Conservation (phyloP, 495 filamentous ascomycete species). For the Aspergillus asperescens region DNA sequence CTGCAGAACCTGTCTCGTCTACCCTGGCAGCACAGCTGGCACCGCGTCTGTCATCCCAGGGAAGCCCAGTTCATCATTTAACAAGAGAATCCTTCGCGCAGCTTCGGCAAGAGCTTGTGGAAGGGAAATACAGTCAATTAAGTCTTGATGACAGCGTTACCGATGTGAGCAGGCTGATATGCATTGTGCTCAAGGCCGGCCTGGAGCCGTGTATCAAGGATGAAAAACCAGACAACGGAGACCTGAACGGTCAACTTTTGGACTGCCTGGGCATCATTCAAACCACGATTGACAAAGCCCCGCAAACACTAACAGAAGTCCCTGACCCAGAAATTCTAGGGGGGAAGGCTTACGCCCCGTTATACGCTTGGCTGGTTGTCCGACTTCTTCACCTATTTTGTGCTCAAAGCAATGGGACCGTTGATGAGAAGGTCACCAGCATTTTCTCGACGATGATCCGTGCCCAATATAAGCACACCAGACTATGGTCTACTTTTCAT, state of each 20-base stretch:
- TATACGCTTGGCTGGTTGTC: constrained; percentile 72
- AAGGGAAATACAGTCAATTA: constrained; percentile 36
- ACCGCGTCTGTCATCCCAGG: constrained; percentile 40
- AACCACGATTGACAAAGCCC: constrained; percentile 66
- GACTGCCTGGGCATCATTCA: constrained; percentile 70
- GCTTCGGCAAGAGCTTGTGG: constrained; percentile 60
- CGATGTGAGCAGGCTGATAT: constrained; percentile 76
- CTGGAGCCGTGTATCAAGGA: constrained; percentile 58
- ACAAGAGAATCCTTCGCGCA: constrained; percentile 55
- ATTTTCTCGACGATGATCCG: constrained; percentile 33
- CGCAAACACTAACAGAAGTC: constrained; percentile 57
- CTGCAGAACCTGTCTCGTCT: constrained; percentile 54
- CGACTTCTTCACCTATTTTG: constrained; percentile 32
- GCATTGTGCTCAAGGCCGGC: constrained; percentile 75
- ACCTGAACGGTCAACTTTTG: constrained; percentile 51
- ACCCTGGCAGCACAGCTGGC: constrained; percentile 63
- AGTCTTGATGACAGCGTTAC: constrained; percentile 59
- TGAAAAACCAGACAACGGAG: constrained; percentile 49
- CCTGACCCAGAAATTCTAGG: constrained; percentile 37
- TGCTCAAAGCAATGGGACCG: constrained; percentile 21
- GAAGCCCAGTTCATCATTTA: constrained; percentile 34
- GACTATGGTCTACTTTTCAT: constrained; percentile 24
- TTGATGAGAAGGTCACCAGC: constrained; percentile 27
- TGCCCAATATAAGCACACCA: constrained; percentile 33
- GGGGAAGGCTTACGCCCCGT: constrained; percentile 52